Conservation (phyloP, 2,329 filamentous ascomycete genomes). For the Pseudocercospora fijiensis region DNA sequence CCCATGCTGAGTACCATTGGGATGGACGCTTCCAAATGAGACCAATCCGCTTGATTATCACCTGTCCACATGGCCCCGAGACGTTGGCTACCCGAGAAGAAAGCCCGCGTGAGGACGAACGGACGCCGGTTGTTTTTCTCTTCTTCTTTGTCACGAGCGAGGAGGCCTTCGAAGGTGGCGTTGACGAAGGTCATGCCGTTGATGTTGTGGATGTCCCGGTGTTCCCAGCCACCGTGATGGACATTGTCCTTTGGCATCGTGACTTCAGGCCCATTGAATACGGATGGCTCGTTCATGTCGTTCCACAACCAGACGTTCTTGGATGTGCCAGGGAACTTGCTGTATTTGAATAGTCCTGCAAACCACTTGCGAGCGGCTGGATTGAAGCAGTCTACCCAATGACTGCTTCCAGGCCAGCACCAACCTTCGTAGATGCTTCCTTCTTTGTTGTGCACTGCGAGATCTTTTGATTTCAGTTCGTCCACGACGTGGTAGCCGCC, state of each 20-base stretch:
- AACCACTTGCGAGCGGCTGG: slow-evolving; percentile 91
- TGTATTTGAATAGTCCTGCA: slow-evolving; percentile 82
- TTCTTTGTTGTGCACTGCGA: slow-evolving; percentile 88
- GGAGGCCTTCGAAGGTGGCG: slow-evolving; percentile 81
- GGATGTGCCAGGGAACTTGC: slow-evolving; percentile 79
- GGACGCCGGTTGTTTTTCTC: slow-evolving; percentile 60
- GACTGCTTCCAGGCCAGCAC: slow-evolving; percentile 97
- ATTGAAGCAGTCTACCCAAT: slow-evolving; percentile 96
- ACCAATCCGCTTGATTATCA: slow-evolving; percentile 93
- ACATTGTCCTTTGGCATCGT: slow-evolving; percentile 99
- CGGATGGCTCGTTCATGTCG: slow-evolving; percentile 99
- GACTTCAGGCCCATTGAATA: slow-evolving; percentile 97
- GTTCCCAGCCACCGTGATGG: slow-evolving; percentile 89
- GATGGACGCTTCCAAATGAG: slow-evolving; percentile 80
- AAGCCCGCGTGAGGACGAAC: slow-evolving; percentile 89
- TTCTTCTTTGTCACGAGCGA: slow-evolving; percentile 83
- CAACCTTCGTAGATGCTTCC: slow-evolving; percentile 87
- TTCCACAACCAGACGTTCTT: slow-evolving; percentile 96
- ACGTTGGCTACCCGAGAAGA: slow-evolving; percentile 87
- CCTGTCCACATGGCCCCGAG: slow-evolving; percentile 97
- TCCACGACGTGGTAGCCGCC: slow-evolving; percentile 73
- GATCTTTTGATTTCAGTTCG: slow-evolving; percentile 77
- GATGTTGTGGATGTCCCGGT: slow-evolving; percentile 92
- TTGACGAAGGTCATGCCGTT: slow-evolving; percentile 96
- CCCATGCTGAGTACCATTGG: slow-evolving; percentile 94